Evolutionary conservation across 805 yeast genomes (phyloP).

Genomic region (Kluyveromyces dobzhanskii): DNA sequence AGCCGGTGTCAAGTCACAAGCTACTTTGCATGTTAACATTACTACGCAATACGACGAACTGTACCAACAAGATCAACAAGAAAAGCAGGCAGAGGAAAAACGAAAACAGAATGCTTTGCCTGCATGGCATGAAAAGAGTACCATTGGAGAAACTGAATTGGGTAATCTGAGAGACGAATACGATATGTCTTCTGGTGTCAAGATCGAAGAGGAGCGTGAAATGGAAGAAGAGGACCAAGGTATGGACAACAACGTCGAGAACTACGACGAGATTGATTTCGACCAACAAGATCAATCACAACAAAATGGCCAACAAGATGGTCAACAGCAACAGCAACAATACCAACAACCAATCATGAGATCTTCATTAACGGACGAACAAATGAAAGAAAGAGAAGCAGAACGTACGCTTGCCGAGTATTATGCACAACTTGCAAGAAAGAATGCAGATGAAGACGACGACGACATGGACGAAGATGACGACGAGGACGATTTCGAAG

Average conservation of each 20-base stretch:
- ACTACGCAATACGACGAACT: conserved; percentile 80
- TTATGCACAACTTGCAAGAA: conserved; percentile 66
- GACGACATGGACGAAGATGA: conserved; percentile 48
- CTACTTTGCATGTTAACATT: conserved; percentile 83
- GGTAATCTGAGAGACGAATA: conserved; percentile 50
- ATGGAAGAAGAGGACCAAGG: conserved; percentile 15
- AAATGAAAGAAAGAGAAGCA: conserved; percentile 52
- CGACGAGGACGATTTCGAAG: conserved; percentile 38
- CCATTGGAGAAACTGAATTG: conserved; percentile 64
- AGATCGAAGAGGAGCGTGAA: conserved; percentile 11
- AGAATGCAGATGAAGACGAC: conserved; percentile 54
- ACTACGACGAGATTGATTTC: conserved; percentile 1
- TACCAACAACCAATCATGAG: conserved; percentile 5
- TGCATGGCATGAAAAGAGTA: conserved; percentile 88
- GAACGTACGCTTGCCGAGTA: conserved; percentile 68
- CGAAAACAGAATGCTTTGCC: conserved; percentile 92
- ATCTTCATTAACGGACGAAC: conserved; percentile 24
- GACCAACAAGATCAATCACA: not conserved
- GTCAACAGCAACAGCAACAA: not conserved
- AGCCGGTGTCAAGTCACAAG: conserved; percentile 60
- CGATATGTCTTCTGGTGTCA: conserved; percentile 19
- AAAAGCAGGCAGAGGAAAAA: conserved; percentile 59
- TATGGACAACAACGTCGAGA: not conserved
- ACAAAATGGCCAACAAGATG: conserved; percentile 2
- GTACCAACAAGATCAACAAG: conserved; percentile 54